A percentile compares a stretch with the other conserved stretches of the same genome.
phyloP scores from a whole-genome alignment of 257 asterid species.

The Ocimum tenuiflorum region DNA sequence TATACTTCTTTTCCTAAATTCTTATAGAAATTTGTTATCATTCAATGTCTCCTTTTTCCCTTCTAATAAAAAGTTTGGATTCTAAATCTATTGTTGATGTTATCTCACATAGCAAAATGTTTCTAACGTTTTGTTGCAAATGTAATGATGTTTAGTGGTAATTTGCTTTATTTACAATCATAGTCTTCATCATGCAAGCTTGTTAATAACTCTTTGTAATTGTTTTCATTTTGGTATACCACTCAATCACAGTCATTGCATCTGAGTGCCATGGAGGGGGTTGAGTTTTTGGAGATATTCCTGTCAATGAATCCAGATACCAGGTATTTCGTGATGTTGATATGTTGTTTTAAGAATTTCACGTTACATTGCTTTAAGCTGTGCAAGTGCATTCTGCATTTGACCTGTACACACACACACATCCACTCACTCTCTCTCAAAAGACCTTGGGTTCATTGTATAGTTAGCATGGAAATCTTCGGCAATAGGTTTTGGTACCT shows the following conservation, averaged over 20 bases:
- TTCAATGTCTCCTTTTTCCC: background rate
- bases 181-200: background rate
- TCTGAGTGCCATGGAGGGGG: constrained; percentile 74
- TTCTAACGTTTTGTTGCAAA: background rate
- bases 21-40: constrained; percentile 1
- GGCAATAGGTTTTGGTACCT: background rate
- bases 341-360: constrained; percentile 1
- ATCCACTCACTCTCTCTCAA: too few relatives aligned
- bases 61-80: background rate
- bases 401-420: too few relatives aligned
- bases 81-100: background rate
- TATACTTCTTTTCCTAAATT: constrained; percentile 6
- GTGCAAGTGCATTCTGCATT: constrained; percentile 4
- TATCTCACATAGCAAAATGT: background rate
- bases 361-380: background rate
- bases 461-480: background rate
- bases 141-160: background rate
- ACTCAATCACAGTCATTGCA: constrained; percentile 49
- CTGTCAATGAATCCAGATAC: constrained; percentile 84
- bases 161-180: background rate
- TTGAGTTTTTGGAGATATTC: constrained; percentile 65
- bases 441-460: too few relatives aligned
- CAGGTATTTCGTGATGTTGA: constrained; percentile 36
- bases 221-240: background rate
- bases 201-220: background rate